Base-by-base conservation (phyloP, 2,329 filamentous ascomycete genomes). In the Ophiostoma piceae region DNA sequence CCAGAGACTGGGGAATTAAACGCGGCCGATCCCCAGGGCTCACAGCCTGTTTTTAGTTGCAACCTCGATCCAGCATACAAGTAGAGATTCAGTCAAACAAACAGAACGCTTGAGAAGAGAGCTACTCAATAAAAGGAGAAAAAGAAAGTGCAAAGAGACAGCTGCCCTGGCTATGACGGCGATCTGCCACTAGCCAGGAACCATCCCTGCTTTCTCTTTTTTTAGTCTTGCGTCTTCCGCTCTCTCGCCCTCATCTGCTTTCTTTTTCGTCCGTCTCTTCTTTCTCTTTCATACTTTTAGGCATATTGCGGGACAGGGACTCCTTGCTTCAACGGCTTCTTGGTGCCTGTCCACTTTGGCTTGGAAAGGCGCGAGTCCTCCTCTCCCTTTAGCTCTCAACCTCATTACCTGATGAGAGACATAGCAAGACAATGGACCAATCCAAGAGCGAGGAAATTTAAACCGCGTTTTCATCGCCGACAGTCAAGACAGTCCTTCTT, bases 301-400 rank as follows among this genome's bases (percentile, higher is more conserved):
- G 32, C 51, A 26, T 57, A 26, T 57, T 57, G 51, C 22, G 51
- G 51, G 51, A 57, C 51, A 57, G 51, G 51, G 51, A 57, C 51
- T 57, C 51, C 51, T 57, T 57, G 51, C 51, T 57, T 57, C 51
- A 57, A 57, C 51, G 51, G 51, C 22, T 57, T 57, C 51, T 57
- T 57, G 51, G 47, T n/a, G 19, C 26, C 26, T 29, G 3, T 43
- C 14, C 41, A 19, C 41, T 43, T n/a, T 47, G 16, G 43, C 16
- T 7, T n/a, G 7, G 6, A 47, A 47, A 47, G 16, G 16, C 19
- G 43, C 19, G 6, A 47, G 51, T 26, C 26, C 26, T 62, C 57
- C 14, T 47, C 41, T 47, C 43, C 43, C 43, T 47, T 47, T n/a
- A 47, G 6, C 14, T 14, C 43, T 16, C 19, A 3, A 43, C 41